These are phyloP conservation scores for Colletotrichum musae DNA, from an alignment of 2,329 filamentous ascomycete genomes.

Conservation along the genomic window DNA sequence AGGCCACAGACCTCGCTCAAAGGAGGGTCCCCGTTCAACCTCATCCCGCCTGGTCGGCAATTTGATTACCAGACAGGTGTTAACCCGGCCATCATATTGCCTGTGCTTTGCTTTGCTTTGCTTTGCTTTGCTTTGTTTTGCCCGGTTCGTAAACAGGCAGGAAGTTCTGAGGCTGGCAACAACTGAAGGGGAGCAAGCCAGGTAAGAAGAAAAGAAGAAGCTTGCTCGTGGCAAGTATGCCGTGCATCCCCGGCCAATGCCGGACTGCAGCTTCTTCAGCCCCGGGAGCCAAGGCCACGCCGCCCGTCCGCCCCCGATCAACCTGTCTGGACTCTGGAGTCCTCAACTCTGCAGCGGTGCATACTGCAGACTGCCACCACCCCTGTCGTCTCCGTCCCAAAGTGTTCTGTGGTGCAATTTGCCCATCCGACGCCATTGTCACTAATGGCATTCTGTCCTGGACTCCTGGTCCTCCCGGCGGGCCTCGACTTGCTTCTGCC, in stretches of 20 bases:
- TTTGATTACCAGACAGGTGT: slow-evolving; percentile 31
- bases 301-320: slow-evolving; percentile 17
- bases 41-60: slow-evolving; percentile 24
- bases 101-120: no score
- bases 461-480: not conserved
- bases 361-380: not conserved
- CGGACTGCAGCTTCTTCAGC: slow-evolving; percentile 13
- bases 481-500: slow-evolving; percentile 9
- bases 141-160: no score
- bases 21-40: slow-evolving; percentile 11
- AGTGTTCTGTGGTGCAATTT: slow-evolving; percentile 24
- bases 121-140: no score
- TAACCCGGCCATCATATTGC: no score
- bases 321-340: no score
- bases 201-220: no score
- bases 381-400: slow-evolving; percentile 12
- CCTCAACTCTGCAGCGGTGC: no score
- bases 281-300: slow-evolving; percentile 17
- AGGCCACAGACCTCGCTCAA: not conserved
- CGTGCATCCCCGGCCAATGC: slow-evolving; percentile 15
- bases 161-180: no score
- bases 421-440: slow-evolving; percentile 25
- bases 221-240: not conserved
- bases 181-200: no score
- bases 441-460: slow-evolving; percentile 22